Conservation (phyloP, 2,329 filamentous ascomycete species). For the Diaporthe sp. region DNA sequence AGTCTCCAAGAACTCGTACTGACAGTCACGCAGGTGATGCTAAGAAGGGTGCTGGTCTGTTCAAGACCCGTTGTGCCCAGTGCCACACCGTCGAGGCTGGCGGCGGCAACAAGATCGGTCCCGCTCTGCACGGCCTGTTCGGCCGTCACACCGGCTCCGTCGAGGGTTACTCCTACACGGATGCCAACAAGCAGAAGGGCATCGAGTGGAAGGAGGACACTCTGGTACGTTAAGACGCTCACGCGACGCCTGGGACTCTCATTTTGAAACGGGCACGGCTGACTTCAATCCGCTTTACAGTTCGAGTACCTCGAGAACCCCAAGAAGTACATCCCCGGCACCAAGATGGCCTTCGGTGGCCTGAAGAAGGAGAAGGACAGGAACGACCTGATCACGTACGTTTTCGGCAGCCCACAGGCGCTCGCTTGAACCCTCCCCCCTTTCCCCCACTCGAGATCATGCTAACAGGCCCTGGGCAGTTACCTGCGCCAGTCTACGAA, state of each 20-base stretch:
- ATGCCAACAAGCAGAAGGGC: constrained; percentile 98
- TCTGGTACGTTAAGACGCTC: constrained; percentile 68
- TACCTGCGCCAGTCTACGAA: constrained; percentile 77
- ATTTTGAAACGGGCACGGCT: not conserved
- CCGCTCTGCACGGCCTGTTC: constrained; percentile 96
- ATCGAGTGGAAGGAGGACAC: constrained; percentile 88
- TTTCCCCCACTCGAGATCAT: constrained; percentile 22
- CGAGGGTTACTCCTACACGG: constrained; percentile 95
- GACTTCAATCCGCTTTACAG: constrained; percentile 43
- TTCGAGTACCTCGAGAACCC: constrained; percentile 99
- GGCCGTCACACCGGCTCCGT: constrained; percentile 94
- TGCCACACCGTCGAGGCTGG: constrained; percentile 95
- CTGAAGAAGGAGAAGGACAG: constrained; percentile 99
- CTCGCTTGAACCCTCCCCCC: constrained; percentile 33
- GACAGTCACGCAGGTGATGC: constrained; percentile 74
- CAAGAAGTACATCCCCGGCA: constrained; percentile 99
- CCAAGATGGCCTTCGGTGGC: constrained; percentile 99
- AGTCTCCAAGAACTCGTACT: not conserved
- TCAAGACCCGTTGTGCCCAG: constrained; percentile 98
- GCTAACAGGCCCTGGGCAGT: constrained; percentile 47
- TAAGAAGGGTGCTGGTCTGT: constrained; percentile 98
- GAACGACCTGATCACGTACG: constrained; percentile 97
- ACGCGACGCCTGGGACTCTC: not conserved
- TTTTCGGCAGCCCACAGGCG: constrained; percentile 47
- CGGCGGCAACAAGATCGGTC: constrained; percentile 98